Evolutionary conservation across 1,139 yeast species (phyloP).

Genomic region (Debaryomycetaceae sp.): DNA sequence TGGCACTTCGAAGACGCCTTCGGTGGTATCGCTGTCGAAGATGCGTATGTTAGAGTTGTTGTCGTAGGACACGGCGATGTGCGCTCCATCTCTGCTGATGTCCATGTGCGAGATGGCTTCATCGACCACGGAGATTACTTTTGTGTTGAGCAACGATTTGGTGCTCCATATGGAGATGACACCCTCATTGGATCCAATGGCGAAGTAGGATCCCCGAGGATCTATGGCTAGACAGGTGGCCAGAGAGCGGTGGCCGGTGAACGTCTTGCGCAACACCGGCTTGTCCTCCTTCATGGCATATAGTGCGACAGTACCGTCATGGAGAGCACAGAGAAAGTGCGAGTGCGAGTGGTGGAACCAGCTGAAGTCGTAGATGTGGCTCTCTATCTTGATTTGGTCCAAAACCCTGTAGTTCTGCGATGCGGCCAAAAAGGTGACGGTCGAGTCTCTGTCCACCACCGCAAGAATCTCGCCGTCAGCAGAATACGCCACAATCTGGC

Average conservation of each 20-base stretch:
- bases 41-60: conserved; percentile 37
- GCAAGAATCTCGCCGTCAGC: conserved; percentile 52
- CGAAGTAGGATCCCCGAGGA: conserved; percentile 53
- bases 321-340: conserved; percentile 36
- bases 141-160: conserved; percentile 39
- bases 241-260: conserved; percentile 50
- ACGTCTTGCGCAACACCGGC: conserved; percentile 28
- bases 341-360: conserved; percentile 33
- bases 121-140: conserved; percentile 46
- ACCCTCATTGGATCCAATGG: conserved; percentile 70
- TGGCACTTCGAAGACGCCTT: conserved; percentile 32
- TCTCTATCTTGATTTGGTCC: conserved; percentile 18
- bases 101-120: conserved; percentile 47
- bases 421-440: conserved; percentile 25
- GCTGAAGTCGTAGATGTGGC: conserved; percentile 35
- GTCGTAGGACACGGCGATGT: conserved; percentile 44
- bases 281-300: conserved; percentile 17
- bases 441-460: conserved; percentile 41
- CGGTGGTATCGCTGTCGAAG: conserved; percentile 30
- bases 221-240: conserved; percentile 52
- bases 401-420: conserved; percentile 23
- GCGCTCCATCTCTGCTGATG: conserved; percentile 42
- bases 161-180: conserved; percentile 61
- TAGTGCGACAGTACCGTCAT: conserved; percentile 32
- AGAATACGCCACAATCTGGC: conserved; percentile 43